These are phyloP conservation scores for Colletotrichum nymphaeae DNA, from an alignment of 2,329 filamentous ascomycete species.

Conservation along the genomic window DNA sequence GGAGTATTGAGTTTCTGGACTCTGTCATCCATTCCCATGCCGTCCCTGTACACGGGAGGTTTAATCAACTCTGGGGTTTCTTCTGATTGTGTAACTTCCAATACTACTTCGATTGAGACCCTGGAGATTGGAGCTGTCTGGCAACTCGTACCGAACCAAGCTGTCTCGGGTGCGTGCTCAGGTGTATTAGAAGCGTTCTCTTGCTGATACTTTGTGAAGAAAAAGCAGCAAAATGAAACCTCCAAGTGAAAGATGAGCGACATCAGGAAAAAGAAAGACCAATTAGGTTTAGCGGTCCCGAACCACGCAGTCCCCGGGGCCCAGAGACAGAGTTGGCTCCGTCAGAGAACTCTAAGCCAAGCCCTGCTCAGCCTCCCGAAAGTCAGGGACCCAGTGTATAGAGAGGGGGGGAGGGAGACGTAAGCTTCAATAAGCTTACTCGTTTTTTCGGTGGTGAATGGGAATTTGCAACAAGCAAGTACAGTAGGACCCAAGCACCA, in stretches of 20 bases:
- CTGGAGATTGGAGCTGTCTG: not conserved
- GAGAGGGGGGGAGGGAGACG: slow-evolving; percentile 20
- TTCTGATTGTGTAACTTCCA: not conserved
- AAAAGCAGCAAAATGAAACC: no score
- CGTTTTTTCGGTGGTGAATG: not conserved
- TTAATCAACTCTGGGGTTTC: not conserved
- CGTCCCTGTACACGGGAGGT: not conserved
- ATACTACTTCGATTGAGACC: not conserved
- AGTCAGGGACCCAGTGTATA: slow-evolving; percentile 5
- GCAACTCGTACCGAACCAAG: not conserved
- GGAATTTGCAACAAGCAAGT: not conserved
- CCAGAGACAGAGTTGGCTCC: not conserved
- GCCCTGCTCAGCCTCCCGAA: slow-evolving; percentile 12
- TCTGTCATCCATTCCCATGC: not conserved
- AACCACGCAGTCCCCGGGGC: not conserved
- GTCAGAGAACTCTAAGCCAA: slow-evolving; percentile 29
- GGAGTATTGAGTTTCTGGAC: slow-evolving; percentile 1
- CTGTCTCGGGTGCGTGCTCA: not conserved
- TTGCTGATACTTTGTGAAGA: not conserved
- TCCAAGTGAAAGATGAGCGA: not conserved
- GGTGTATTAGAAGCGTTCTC: not conserved
- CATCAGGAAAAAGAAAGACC: not conserved
- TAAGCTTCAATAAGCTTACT: slow-evolving; percentile 35
- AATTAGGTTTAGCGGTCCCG: slow-evolving; percentile 11
- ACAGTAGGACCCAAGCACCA: not conserved